Evolutionary conservation across 2,329 filamentous ascomycete genomes (phyloP), one percentile per base, ranked within the genome.

Genomic region (Emergomyces pasteurianus): DNA sequence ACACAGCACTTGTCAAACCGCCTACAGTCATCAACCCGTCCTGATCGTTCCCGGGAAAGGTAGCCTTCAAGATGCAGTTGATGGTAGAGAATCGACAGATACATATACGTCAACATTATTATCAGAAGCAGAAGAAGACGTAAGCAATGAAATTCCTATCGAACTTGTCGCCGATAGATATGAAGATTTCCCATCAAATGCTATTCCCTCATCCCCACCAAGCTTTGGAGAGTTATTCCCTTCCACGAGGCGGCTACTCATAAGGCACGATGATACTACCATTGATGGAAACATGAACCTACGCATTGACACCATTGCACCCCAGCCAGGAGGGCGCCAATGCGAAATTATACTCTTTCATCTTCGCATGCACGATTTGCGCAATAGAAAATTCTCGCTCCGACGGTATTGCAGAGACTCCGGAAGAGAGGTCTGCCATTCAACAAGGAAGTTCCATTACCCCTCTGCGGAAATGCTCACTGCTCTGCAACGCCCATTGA

Each of bases 271-370:
- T 71, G 90, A 96, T 74, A 85, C 89, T 56, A 94, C 91, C 0
- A 76, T 86, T 3, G 92, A 99, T 72, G 92, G 92, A 42, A 96
- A 96, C 79, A 95, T 96, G 90, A 97, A 97, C 72, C 81, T 99
- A 61, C 86, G 92, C 38, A 81, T 97, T 62, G 92, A 96, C 71
- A 92, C 90, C 6, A 79, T 88, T 64, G 83, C 89, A 53, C 75
- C 78, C 31, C 76, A 78, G 58, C 34, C 59, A 31, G 80, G 81
- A 31, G 82, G 82, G 47, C 79, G 81, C 49, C 75, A 77, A 58
- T 83, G 85, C 64, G 84, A 85, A 67, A 83, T 88, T 68, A 89
- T 86, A 5, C 85, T 99, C 55, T 97, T 96, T 75, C 92, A 99
- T 74, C 80, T 97, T 63, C 88, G 91, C 68, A 96, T 99, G 90